phyloP scores from a whole-genome alignment of 371 early-diverging fungal genomes.

The Mucor sp. region DNA sequence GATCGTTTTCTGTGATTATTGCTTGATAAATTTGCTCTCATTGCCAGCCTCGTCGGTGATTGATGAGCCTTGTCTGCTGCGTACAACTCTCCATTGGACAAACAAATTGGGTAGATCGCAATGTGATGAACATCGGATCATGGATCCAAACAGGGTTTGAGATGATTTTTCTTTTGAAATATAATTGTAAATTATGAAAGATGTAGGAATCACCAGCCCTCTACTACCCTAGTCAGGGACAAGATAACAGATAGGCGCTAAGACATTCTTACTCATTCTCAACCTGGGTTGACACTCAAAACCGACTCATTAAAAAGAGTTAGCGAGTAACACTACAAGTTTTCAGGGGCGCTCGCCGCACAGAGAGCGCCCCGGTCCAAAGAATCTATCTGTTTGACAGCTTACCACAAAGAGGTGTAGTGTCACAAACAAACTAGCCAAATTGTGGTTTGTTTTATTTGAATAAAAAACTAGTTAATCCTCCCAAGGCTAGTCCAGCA shows the following conservation, averaged over 20 bases:
- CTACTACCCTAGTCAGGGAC: conserved; percentile 5
- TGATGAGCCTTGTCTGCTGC: too few species aligned
- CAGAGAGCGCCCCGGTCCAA: conserved; percentile 32
- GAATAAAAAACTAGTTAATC: conserved; percentile 50
- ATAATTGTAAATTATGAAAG: not conserved
- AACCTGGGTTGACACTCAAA: conserved; percentile 37
- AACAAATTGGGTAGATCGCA: too few species aligned
- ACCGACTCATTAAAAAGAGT: conserved; percentile 29
- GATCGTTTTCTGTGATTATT: too few species aligned
- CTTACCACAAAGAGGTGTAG: not conserved
- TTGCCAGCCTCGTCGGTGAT: too few species aligned
- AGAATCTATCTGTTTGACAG: not conserved
- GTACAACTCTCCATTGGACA: too few species aligned
- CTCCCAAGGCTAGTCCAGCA: conserved; percentile 70
- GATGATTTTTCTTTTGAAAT: not conserved
- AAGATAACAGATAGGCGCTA: conserved; percentile 26
- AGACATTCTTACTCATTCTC: conserved; percentile 28
- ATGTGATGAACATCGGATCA: too few species aligned
- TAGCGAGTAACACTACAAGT: conserved; percentile 38
- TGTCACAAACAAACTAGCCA: not conserved
- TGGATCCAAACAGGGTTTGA: too few species aligned
- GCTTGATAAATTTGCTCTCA: too few species aligned
- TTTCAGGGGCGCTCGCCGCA: conserved; percentile 30
- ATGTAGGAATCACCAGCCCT: conserved; percentile 36
- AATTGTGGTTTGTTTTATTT: conserved; percentile 17